Percentiles rank a stretch among this genome's conserved stretches.
Conservation (phyloP, 106 monocot genomes). For the Acorus gramineus region DNA sequence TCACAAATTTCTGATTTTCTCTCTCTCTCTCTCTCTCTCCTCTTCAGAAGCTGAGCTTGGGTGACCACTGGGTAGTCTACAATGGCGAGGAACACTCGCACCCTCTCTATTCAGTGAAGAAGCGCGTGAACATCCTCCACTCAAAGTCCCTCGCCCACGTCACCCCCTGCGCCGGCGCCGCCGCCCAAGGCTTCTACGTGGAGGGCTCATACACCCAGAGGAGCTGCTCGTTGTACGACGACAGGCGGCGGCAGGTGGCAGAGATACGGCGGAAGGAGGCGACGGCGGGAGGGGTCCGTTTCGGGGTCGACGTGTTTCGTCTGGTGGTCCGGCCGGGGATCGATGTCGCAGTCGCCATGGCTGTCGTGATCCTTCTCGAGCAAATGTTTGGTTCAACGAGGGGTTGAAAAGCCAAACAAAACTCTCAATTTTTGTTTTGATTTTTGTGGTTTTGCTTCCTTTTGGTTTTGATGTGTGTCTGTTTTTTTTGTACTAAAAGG, state of each 20-base stretch:
- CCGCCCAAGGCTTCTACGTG: neutral
- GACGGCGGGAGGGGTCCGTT: constrained; percentile 19
- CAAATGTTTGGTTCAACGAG: constrained; percentile 16
- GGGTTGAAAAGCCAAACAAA: no score
- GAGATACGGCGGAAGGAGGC: constrained; percentile 41
- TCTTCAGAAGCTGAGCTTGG: constrained; percentile 40
- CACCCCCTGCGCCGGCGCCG: constrained; percentile 7
- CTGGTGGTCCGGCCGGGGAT: constrained; percentile 37
- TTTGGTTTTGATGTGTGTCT: neutral
- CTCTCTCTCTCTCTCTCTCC: neutral
- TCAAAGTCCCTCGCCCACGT: constrained; percentile 39
- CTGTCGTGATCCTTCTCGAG: constrained; percentile 32
- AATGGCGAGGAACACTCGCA: constrained; percentile 23
- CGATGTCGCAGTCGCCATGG: constrained; percentile 34
- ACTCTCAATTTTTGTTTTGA: neutral
- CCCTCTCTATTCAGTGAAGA: constrained; percentile 23
- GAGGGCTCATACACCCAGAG: constrained; percentile 46
- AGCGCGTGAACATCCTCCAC: constrained; percentile 11
- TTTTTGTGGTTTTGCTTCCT: neutral
- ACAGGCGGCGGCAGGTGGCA: constrained; percentile 17
- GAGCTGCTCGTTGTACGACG: constrained; percentile 30
- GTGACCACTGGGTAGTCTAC: constrained; percentile 48
- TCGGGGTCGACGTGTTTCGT: constrained; percentile 53
- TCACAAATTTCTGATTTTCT: no score
- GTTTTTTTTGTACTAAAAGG: neutral